Conservation (phyloP, 805 yeast species). For the Candida maesae region DNA sequence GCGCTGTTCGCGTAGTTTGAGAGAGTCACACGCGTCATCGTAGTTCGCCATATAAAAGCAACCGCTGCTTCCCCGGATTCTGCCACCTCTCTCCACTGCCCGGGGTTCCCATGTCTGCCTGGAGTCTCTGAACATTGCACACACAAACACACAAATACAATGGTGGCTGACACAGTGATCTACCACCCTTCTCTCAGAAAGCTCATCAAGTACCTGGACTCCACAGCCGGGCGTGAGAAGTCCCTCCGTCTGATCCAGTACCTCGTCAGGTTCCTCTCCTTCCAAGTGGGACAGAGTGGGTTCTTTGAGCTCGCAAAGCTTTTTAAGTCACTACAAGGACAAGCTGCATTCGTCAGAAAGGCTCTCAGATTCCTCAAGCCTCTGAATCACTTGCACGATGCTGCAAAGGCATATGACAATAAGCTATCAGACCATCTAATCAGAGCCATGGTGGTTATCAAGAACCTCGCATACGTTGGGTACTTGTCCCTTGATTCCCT, state of each 20-base stretch:
- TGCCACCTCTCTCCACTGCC: not conserved
- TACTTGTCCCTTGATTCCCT: slow-evolving; percentile 63
- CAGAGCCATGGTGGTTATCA: slow-evolving; percentile 48
- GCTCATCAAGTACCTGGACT: slow-evolving; percentile 59
- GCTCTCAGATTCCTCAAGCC: slow-evolving; percentile 84
- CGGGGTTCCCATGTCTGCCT: too few relatives aligned
- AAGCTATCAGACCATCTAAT: slow-evolving; percentile 60
- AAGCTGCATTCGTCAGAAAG: slow-evolving; percentile 72
- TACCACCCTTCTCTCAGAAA: slow-evolving; percentile 72
- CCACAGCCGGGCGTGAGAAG: slow-evolving; percentile 78
- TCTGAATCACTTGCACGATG: slow-evolving; percentile 63
- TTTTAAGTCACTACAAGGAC: slow-evolving; percentile 53
- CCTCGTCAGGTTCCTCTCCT: slow-evolving; percentile 68
- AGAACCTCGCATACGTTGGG: slow-evolving; percentile 58
- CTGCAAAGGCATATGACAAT: slow-evolving; percentile 63
- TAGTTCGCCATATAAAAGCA: too few relatives aligned
- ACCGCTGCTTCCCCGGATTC: not conserved
- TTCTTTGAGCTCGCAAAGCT: slow-evolving; percentile 44
- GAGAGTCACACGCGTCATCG: slow-evolving; percentile 3
- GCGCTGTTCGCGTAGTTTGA: not conserved
- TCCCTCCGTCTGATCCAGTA: slow-evolving; percentile 76
- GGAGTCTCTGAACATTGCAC: not conserved
- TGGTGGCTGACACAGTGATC: slow-evolving; percentile 66
- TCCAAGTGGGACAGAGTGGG: slow-evolving; percentile 55
- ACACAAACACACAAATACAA: slow-evolving; percentile 19